Conservation (phyloP, 192 early-diverging fungal species). For the Rhizophlyctis rosea region DNA sequence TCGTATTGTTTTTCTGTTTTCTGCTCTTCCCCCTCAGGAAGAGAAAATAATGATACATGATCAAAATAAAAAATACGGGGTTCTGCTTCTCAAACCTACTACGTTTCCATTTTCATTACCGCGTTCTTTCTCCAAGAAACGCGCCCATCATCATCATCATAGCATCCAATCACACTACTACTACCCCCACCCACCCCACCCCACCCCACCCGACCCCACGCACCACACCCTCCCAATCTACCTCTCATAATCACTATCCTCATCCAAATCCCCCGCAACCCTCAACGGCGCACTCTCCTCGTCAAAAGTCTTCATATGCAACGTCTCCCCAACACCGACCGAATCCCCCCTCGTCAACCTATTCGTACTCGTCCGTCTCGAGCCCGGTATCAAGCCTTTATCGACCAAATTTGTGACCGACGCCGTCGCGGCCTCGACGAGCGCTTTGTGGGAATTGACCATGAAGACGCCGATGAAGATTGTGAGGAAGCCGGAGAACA, state of each 20-base stretch:
- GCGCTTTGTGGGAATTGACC: conserved; percentile 20
- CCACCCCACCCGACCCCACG: no score
- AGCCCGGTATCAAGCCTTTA: conserved; percentile 19
- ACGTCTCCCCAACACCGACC: background rate
- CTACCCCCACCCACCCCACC: no score
- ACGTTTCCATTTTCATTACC: no score
- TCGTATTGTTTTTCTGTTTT: no score
- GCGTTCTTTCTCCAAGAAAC: no score
- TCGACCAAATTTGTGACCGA: conserved; percentile 13
- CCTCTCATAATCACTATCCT: conserved; percentile 27
- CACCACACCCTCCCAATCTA: no score
- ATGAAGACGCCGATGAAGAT: conserved; percentile 89
- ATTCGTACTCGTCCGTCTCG: conserved; percentile 11
- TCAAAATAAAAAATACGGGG: no score
- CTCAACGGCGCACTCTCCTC: conserved; percentile 28
- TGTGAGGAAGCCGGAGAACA: conserved; percentile 87
- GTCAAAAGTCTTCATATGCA: conserved; percentile 29
- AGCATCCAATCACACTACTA: no score
- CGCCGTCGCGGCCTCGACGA: conserved; percentile 2
- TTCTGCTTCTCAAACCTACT: no score
- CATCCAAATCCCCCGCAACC: conserved; percentile 5
- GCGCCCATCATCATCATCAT: no score
- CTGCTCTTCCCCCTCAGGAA: no score
- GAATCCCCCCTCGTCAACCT: conserved; percentile 28
- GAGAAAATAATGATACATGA: no score